Conservation (phyloP, 2,329 filamentous ascomycete genomes). For the Colletotrichum godetiae region DNA sequence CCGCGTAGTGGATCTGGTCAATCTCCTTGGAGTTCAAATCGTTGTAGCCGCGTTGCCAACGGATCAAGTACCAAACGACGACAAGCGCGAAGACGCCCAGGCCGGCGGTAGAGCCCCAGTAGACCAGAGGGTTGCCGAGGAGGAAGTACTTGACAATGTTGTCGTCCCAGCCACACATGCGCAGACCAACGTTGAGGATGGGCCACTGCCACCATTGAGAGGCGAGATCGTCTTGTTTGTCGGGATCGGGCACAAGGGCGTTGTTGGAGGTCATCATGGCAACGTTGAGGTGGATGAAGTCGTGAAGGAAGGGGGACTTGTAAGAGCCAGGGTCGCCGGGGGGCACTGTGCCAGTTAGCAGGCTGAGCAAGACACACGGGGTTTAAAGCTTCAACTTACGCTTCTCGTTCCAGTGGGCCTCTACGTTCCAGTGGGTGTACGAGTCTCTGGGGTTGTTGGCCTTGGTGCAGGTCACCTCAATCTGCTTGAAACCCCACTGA, state of each 20-base stretch:
- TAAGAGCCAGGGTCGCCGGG: slow-evolving; percentile 90
- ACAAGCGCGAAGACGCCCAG: slow-evolving; percentile 79
- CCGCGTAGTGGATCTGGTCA: slow-evolving; percentile 94
- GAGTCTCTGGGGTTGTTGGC: slow-evolving; percentile 91
- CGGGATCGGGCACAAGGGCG: slow-evolving; percentile 94
- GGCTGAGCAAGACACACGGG: slow-evolving; percentile 22
- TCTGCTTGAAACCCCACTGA: slow-evolving; percentile 99
- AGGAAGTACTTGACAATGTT: slow-evolving; percentile 97
- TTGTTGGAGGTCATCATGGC: slow-evolving; percentile 99
- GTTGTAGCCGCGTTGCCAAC: slow-evolving; percentile 94
- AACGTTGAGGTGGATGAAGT: slow-evolving; percentile 97
- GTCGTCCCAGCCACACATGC: slow-evolving; percentile 99
- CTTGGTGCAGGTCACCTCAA: slow-evolving; percentile 95
- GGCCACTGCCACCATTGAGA: slow-evolving; percentile 99
- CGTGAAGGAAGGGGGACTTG: slow-evolving; percentile 96
- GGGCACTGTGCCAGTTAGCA: slow-evolving; percentile 72
- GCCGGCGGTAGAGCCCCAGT: slow-evolving; percentile 90
- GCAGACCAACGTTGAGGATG: slow-evolving; percentile 90
- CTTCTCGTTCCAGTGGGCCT: slow-evolving; percentile 93
- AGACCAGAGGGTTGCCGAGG: slow-evolving; percentile 94
- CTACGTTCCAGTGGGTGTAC: slow-evolving; percentile 99
- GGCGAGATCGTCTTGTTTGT: slow-evolving; percentile 98
- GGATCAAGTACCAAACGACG: slow-evolving; percentile 85
- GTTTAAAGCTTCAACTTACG: slow-evolving; percentile 67
- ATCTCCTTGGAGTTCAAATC: slow-evolving; percentile 85